Percentiles rank a stretch among this genome's conserved stretches.
Evolutionary conservation across 2,329 filamentous ascomycete species (phyloP).

Genomic region (Monosporascus sp.): DNA sequence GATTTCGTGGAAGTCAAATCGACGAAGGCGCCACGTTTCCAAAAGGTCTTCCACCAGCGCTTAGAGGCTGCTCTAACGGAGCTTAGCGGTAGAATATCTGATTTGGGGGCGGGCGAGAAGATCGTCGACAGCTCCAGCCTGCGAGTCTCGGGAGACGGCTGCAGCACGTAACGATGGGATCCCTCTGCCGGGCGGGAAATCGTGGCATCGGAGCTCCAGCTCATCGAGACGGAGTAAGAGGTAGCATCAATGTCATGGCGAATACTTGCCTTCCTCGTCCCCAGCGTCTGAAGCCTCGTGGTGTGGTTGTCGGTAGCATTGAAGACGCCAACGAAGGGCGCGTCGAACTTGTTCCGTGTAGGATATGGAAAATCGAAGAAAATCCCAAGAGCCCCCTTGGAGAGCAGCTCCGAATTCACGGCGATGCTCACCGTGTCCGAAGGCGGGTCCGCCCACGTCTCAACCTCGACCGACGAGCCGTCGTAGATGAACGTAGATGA

Average conservation of each 20-base stretch:
- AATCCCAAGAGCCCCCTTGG: conserved; percentile 32
- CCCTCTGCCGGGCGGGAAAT: conserved; percentile 27
- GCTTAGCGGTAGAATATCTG: conserved; percentile 17
- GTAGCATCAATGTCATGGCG: conserved; percentile 37
- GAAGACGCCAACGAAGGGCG: conserved; percentile 47
- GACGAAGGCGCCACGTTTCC: conserved; percentile 46
- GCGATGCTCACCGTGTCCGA: conserved; percentile 40
- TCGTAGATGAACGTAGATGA: conserved; percentile 38
- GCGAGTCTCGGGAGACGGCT: conserved; percentile 14
- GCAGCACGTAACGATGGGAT: conserved; percentile 39
- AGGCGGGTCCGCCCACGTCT: conserved; percentile 39
- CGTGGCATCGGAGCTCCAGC: conserved; percentile 30
- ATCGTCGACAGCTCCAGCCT: conserved; percentile 25
- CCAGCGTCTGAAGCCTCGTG: conserved; percentile 27
- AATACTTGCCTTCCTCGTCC: conserved; percentile 30
- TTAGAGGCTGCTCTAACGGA: conserved; percentile 26
- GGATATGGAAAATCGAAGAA: conserved; percentile 50
- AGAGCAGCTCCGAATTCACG: conserved; percentile 36
- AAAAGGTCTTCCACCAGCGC: conserved; percentile 44
- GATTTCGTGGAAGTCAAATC: conserved; percentile 37
- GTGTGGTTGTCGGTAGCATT: conserved; percentile 40
- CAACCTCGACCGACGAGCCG: conserved; percentile 32
- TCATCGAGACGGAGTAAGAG: conserved; percentile 34
- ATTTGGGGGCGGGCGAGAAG: conserved; percentile 23
- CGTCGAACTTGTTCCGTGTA: conserved; percentile 46